Percentiles rank a stretch among this genome's conserved stretches.
Evolutionary conservation across 2,329 filamentous ascomycete genomes (phyloP).

Genomic region (Botrytis squamosa): DNA sequence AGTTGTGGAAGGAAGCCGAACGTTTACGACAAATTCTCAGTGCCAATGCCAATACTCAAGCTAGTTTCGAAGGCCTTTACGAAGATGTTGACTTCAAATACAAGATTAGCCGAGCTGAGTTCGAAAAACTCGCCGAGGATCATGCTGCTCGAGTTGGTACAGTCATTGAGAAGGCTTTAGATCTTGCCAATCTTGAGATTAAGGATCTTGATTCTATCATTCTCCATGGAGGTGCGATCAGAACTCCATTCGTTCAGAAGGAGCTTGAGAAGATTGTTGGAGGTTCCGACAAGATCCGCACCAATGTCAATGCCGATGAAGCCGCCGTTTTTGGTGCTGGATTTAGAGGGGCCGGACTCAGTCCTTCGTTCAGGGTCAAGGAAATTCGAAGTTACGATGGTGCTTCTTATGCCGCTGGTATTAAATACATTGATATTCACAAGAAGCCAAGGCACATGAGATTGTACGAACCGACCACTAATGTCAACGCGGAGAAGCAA

Average conservation of each 20-base stretch:
- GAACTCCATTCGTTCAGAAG: constrained; percentile 93
- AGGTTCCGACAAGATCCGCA: constrained; percentile 74
- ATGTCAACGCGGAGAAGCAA: constrained; percentile 77
- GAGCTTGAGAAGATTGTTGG: constrained; percentile 75
- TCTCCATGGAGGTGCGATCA: constrained; percentile 83
- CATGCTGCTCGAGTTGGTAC: constrained; percentile 66
- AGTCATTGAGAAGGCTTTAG: constrained; percentile 73
- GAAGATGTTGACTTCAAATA: constrained; percentile 93
- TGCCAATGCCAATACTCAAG: constrained; percentile 79
- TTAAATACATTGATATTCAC: constrained; percentile 71
- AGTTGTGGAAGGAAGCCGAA: constrained; percentile 91
- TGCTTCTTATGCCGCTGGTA: constrained; percentile 68
- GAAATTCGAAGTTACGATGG: constrained; percentile 85
- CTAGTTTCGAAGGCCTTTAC: constrained; percentile 84
- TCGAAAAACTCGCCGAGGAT: constrained; percentile 72
- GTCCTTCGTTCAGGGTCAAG: constrained; percentile 95
- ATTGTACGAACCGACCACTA: constrained; percentile 76
- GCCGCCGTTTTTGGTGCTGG: constrained; percentile 93
- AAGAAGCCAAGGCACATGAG: constrained; percentile 74
- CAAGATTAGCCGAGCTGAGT: constrained; percentile 75
- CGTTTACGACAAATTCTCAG: constrained; percentile 85
- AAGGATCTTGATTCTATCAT: constrained; percentile 85
- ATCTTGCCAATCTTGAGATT: constrained; percentile 68
- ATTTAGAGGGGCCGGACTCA: constrained; percentile 89
- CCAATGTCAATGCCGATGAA: constrained; percentile 96